A percentile compares a stretch with the other conserved stretches of the same genome.
These are phyloP conservation scores for Pichia terricola DNA, from an alignment of 1,139 yeast genomes.

Conservation along the genomic window DNA sequence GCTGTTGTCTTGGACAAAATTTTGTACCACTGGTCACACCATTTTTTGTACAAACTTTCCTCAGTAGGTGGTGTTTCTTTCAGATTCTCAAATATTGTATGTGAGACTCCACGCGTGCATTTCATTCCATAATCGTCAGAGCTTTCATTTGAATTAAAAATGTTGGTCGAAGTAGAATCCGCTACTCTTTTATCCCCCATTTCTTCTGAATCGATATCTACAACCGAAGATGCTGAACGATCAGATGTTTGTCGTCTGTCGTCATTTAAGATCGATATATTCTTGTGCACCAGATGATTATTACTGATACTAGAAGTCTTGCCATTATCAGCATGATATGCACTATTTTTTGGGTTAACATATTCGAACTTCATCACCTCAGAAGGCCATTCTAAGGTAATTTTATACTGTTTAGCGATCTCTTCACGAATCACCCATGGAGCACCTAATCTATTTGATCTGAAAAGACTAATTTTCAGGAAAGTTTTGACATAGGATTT, in stretches of 20 bases:
- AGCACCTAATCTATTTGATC: conserved; percentile 82
- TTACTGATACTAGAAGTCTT: not conserved
- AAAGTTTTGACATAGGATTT: conserved; percentile 86
- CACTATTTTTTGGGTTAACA: not conserved
- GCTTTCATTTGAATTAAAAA: conserved; percentile 5
- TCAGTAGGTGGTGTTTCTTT: conserved; percentile 28
- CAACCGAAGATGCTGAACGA: not conserved
- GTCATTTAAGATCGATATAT: not conserved
- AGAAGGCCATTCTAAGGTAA: conserved; percentile 49
- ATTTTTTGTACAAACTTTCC: conserved; percentile 20
- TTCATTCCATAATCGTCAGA: conserved; percentile 8
- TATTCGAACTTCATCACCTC: conserved; percentile 23
- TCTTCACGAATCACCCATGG: conserved; percentile 93
- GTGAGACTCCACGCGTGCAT: conserved; percentile 11
- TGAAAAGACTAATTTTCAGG: conserved; percentile 70
- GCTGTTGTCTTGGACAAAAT: conserved; percentile 21
- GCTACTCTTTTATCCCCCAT: not conserved
- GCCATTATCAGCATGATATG: not conserved
- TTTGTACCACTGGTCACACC: conserved; percentile 28
- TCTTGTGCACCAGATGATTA: not conserved
- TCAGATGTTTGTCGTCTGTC: not conserved
- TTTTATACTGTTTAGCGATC: conserved; percentile 53
- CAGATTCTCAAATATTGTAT: conserved; percentile 21
- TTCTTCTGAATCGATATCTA: not conserved
- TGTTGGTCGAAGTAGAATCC: not conserved